Evolutionary conservation across 2,329 filamentous ascomycete species (phyloP).

Genomic region (Aureobasidium musti): DNA sequence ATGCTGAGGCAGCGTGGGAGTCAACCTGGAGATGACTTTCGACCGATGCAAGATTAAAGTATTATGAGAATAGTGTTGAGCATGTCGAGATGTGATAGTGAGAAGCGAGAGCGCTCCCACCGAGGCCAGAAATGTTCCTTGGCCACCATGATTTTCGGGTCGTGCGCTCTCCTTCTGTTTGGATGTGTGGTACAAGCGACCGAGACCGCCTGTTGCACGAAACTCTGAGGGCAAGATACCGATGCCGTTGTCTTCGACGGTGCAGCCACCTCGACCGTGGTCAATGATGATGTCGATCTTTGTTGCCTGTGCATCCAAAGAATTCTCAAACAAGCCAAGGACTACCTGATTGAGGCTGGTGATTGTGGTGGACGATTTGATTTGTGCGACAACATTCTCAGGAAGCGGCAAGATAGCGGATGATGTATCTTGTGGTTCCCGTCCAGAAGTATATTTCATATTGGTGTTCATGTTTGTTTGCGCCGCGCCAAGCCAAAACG

Average conservation of each 20-base stretch:
- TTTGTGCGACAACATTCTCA: constrained; percentile 69
- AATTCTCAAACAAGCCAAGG: constrained; percentile 75
- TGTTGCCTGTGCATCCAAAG: constrained; percentile 74
- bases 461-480: constrained; percentile 1
- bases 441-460: neutral
- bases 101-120: constrained; percentile 75
- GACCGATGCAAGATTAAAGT: constrained; percentile 71
- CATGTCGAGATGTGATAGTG: constrained; percentile 71
- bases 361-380: constrained; percentile 82
- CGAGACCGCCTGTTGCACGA: constrained; percentile 66
- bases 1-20: constrained; percentile 62
- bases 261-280: constrained; percentile 72
- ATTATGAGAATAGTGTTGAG: constrained; percentile 61
- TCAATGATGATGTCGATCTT: constrained; percentile 72
- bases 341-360: constrained; percentile 71
- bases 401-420: constrained; percentile 57
- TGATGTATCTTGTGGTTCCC: neutral
- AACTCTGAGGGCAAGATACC: constrained; percentile 80
- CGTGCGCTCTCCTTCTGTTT: constrained; percentile 56
- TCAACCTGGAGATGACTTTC: constrained; percentile 62
- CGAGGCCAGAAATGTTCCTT: constrained; percentile 76
- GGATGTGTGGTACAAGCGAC: constrained; percentile 70
- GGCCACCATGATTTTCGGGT: constrained; percentile 61
- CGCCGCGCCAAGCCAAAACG: constrained; percentile 9
- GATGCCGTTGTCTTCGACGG: constrained; percentile 78